Evolutionary conservation across 441 rosid genomes (phyloP), one percentile per base, ranked within the genome.

Genomic region (Erysimum pusillum): DNA sequence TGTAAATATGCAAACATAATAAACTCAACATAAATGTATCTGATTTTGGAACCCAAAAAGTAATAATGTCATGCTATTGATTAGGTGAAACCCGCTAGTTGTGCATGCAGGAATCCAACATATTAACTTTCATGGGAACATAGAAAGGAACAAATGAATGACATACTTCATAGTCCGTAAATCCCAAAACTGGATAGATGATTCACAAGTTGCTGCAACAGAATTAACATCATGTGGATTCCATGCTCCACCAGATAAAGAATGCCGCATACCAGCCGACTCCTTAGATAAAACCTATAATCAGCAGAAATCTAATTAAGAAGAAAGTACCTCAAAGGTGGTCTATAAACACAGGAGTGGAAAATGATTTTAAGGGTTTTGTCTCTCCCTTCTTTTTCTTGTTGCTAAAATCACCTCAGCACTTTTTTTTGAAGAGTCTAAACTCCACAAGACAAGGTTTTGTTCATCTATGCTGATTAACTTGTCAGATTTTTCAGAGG

Each of bases 201-300:
- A 89, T 72, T 90, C 98, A 85, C 86, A 82, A 64, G 91, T 89
- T 39, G 92, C 91, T 42, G 91, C 96, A 34, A 92, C 78, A 76
- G 87, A 72, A 83, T 90, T 94, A 48, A 84, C 80, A 41, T 91
- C 93, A 84, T 91, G 95, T 6, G 95, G 97, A 85, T 94, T 94
- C 99, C 97, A 91, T 13, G 96, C 97, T 78, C 98, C 96, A 76
- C 97, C 92, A 79, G 96, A 84, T 63, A 92, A 83, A 79, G 84
- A 86, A 67, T 92, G 97, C 59, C 89, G 74, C 94, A 88, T 85
- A 51, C 93, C 98, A 83, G 93, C 85, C 17, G 98, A 86, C 71
- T 85, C 96, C 82, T 91, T 91, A 45, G 97, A 91, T 74, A 85
- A 86, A 45, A 91, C 91, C 98, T 90, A 79, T 54, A 81, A 76